A percentile compares a stretch with the other conserved stretches of the same genome.
phyloP scores from a whole-genome alignment of 371 early-diverging fungal genomes.

The Zopfochytrium polystomum region DNA sequence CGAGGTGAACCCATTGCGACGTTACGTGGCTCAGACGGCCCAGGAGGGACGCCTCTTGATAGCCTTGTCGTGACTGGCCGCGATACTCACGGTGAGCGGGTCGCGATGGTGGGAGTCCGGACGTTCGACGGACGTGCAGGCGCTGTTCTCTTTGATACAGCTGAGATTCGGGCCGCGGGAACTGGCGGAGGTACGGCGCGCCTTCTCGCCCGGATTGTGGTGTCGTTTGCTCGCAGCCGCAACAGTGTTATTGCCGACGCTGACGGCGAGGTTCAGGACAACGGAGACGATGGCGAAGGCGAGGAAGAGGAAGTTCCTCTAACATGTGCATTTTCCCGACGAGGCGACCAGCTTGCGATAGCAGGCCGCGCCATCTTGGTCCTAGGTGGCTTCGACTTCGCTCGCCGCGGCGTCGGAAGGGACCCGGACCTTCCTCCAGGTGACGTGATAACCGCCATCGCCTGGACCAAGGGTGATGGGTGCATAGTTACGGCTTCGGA shows the following conservation, averaged over 20 bases:
- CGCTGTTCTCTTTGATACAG: conserved; percentile 21
- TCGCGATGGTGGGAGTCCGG: conserved; percentile 24
- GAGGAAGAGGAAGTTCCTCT: conserved; percentile 19
- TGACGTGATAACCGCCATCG: conserved; percentile 27
- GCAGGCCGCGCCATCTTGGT: conserved; percentile 14
- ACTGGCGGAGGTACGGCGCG: conserved; percentile 24
- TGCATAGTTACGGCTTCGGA: conserved; percentile 32
- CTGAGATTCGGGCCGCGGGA: conserved; percentile 18
- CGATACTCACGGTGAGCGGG: conserved; percentile 28
- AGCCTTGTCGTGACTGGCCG: conserved; percentile 22
- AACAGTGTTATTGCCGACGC: too few relatives aligned
- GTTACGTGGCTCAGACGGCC: conserved; percentile 21
- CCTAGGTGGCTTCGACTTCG: conserved; percentile 14
- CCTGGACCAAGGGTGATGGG: conserved; percentile 28
- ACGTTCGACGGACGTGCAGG: conserved; percentile 20
- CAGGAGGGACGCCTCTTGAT: conserved; percentile 11
- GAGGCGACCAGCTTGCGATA: conserved; percentile 16
- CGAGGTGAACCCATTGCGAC: conserved; percentile 32
- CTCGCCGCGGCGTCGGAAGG: conserved; percentile 12
- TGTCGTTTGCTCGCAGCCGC: too few relatives aligned
- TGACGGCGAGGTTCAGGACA: too few relatives aligned
- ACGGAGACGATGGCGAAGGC: too few relatives aligned
- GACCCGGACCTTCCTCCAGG: conserved; percentile 26
- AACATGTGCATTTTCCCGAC: conserved; percentile 17
- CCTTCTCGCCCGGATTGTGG: conserved; percentile 14